Base-by-base conservation (phyloP, 2,329 filamentous ascomycete genomes). In the Xylaria sp. region DNA sequence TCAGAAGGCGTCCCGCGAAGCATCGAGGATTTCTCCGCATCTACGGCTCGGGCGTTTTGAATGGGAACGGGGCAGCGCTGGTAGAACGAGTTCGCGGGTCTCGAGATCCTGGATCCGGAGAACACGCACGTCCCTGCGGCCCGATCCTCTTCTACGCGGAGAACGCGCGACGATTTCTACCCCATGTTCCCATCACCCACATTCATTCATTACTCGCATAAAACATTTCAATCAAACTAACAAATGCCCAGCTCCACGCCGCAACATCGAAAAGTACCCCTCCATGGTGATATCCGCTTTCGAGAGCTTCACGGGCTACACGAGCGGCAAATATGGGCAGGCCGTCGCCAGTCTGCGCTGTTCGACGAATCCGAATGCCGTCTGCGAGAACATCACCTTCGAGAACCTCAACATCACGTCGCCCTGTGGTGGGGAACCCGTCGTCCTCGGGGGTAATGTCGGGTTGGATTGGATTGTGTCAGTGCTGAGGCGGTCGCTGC, bases 131-230 rank as follows among this genome's bases (percentile, higher is more conserved):
- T 86, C 81, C 65, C 78, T 82, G 37, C 79, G 83, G 0, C 84
- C 84, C 84, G 0, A 82, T 85, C 34, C 75, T 86, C 2, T 86
- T 86, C 72, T 76, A 84, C 44, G 83, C 82, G 0, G 81, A 86
- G 68, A 85, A 86, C 52, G 80, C 82, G 16, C 16, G 16, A 16
- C 16, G 16, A 16, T 16, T 16, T 16, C 16, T 16, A 16, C 16
- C 16, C 16, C 16, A 16, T 16, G 16, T 16, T 16, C 16, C 16
- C 16, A 16, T 16, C 16, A 16, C 1, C 16, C 16, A 16, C 16
- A 16, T 16, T 16, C 16, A 16, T 16, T 16, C 16, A 16, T 16
- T 16, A 16, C 16, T 16, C 1, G 16, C 16, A 16, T 16, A 16
- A 16, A 16, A 16, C 16, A 16, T 16, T 16, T 16, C 13, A 5